Evolutionary conservation across 2,329 filamentous ascomycete genomes (phyloP).

Genomic region (Dothiorella sarmentorum): DNA sequence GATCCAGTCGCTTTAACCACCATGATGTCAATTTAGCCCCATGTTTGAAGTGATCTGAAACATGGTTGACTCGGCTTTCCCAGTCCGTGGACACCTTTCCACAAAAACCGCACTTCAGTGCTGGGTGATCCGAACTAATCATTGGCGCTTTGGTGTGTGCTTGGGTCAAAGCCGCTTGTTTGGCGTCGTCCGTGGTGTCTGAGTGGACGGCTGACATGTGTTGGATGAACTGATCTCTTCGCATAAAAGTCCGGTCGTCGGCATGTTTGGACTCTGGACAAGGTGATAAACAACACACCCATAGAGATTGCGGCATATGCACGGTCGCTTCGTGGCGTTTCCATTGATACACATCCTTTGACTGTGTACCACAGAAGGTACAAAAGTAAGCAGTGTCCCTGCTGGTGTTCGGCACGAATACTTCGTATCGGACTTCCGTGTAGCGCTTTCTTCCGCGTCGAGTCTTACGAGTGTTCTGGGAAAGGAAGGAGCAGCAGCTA

Average conservation of each 20-base stretch:
- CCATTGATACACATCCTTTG: slow-evolving; percentile 3
- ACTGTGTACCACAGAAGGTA: not conserved
- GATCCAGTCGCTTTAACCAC: too few relatives aligned
- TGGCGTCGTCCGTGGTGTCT: too few relatives aligned
- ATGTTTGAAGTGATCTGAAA: not conserved
- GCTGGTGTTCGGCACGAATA: too few relatives aligned
- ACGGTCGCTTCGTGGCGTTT: not conserved
- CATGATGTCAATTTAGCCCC: not conserved
- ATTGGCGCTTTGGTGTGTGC: not conserved
- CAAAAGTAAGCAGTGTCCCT: too few relatives aligned
- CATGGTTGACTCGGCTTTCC: not conserved
- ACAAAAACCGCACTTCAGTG: not conserved
- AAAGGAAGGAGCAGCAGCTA: too few relatives aligned
- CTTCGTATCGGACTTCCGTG: too few relatives aligned
- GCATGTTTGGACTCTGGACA: not conserved
- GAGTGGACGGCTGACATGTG: too few relatives aligned
- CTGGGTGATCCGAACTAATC: not conserved
- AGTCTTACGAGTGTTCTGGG: too few relatives aligned
- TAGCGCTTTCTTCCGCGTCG: too few relatives aligned
- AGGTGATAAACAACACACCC: not conserved
- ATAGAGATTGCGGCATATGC: not conserved
- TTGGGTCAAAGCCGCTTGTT: too few relatives aligned
- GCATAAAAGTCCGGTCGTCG: not conserved
- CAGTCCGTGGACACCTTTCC: not conserved
- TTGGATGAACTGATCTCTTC: not conserved